Percentiles rank a stretch among this genome's conserved stretches.
Evolutionary conservation across 2,329 filamentous ascomycete species (phyloP).

Genomic region (Acrocalymma vagum): DNA sequence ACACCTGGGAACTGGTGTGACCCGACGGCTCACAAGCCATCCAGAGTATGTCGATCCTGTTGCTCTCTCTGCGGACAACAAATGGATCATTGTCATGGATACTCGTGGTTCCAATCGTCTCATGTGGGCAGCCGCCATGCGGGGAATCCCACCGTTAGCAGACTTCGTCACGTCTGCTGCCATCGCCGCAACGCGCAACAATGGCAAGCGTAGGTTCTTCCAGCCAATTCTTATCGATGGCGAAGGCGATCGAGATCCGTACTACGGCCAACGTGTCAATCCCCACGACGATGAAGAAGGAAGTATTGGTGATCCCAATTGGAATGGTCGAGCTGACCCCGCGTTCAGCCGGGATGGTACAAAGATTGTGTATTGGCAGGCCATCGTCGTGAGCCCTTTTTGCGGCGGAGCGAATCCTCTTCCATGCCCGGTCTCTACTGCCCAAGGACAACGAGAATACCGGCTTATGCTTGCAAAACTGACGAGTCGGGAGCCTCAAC

Average conservation of each 20-base stretch:
- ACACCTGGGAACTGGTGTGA: conserved; percentile 47
- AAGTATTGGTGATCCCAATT: conserved; percentile 52
- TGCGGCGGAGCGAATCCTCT: conserved; percentile 56
- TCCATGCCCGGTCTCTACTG: conserved; percentile 50
- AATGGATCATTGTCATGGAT: conserved; percentile 54
- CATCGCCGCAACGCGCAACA: conserved; percentile 53
- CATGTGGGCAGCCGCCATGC: conserved; percentile 53
- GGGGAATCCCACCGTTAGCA: conserved; percentile 50
- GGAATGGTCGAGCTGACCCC: conserved; percentile 58
- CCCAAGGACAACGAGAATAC: conserved; percentile 45
- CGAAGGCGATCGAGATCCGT: conserved; percentile 54
- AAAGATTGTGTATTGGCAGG: conserved; percentile 53
- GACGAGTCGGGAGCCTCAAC: conserved; percentile 40
- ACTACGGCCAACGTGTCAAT: conserved; percentile 53
- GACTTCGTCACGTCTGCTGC: conserved; percentile 31
- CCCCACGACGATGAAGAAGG: too few species aligned
- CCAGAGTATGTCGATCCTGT: conserved; percentile 56
- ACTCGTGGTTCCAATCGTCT: conserved; percentile 51
- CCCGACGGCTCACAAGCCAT: conserved; percentile 53
- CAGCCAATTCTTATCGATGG: conserved; percentile 54
- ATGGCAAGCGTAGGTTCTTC: conserved; percentile 56
- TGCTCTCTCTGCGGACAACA: conserved; percentile 51
- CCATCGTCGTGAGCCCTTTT: conserved; percentile 45
- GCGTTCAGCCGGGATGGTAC: conserved; percentile 52
- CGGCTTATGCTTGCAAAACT: conserved; percentile 54